Base-by-base conservation (phyloP, 1,284 basidiomycete genomes). In the Pseudozyma hubeiensis region DNA sequence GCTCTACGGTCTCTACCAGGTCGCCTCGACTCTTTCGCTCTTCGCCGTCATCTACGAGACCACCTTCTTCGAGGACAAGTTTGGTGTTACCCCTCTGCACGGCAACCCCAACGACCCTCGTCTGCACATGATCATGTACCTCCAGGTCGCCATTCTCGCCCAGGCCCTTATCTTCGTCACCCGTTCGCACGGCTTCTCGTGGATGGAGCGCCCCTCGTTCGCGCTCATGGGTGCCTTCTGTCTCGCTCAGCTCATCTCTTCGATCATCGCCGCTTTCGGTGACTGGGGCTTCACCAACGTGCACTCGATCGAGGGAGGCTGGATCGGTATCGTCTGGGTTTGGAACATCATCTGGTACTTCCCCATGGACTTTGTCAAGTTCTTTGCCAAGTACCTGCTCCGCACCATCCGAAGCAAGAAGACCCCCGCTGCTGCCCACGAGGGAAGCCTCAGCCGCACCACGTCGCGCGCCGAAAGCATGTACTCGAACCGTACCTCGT, bases 101-200 rank as follows among this genome's bases (percentile, higher is more conserved):
- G 80, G 77, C 41, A 81, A 85, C 57, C 79, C 83, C 78, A 86
- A 87, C 84, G 86, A 86, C 65, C 61, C 31, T 34, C 84, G 83
- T 60, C 83, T 85, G 58, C 89, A 89, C 74, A 88, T 88, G 81
- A 88, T 93, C 76, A 87, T 93, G 68, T 93, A 94, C 87, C 89
- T 94, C 75, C 92, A 94, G 86, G 95, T 97, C 71, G 95, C 95
- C 76, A 95, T 97, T 86, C 97, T 97, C 87, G 97, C 95, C 62
- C 95, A 98, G 86, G 95, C 95, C 4, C 88, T 98, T 67, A 97
- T 97, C 88, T 97, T 97, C 88, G 90, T 96, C 85, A 97, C 94
- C 39, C 93, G 94, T 87, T 91, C 94, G 78, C 95, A 97, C 86
- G 89, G 92, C 31, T 96, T 93, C 89, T 98, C 94, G 90, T 97